Evolutionary conservation across 495 filamentous ascomycete genomes (phyloP).

Genomic region (Astrocystis sublimbata): DNA sequence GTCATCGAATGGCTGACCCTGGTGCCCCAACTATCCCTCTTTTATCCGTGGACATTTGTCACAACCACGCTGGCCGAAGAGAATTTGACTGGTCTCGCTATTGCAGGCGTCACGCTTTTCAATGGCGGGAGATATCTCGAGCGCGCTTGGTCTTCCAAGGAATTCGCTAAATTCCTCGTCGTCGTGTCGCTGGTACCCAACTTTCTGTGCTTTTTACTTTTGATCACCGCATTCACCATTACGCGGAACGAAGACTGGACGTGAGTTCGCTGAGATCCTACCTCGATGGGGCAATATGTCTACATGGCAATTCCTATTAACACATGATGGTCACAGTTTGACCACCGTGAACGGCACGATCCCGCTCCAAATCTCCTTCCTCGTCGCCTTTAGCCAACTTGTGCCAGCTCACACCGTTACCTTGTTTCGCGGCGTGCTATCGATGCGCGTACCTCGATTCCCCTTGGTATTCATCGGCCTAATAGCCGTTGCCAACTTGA

Average conservation of each 20-base stretch:
- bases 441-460: conserved; percentile 86
- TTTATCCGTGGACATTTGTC: conserved; percentile 91
- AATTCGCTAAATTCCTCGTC: conserved; percentile 88
- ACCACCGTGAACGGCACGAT: conserved; percentile 85
- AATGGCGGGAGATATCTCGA: conserved; percentile 95
- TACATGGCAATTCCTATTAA: conserved; percentile 21
- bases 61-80: conserved; percentile 88
- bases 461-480: conserved; percentile 82
- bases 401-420: conserved; percentile 98
- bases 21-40: conserved; percentile 76
- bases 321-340: conserved; percentile 49
- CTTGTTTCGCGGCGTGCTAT: conserved; percentile 81
- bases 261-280: conserved; percentile 52
- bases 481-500: conserved; percentile 71
- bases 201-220: conserved; percentile 66
- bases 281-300: neutral
- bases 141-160: conserved; percentile 89
- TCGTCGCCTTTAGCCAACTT: conserved; percentile 97
- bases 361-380: conserved; percentile 86
- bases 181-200: conserved; percentile 80
- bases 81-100: conserved; percentile 82
- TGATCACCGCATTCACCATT: conserved; percentile 70
- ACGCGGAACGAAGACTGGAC: conserved; percentile 65
- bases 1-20: conserved; percentile 84
- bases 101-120: conserved; percentile 81